Evolutionary conservation across 2,329 filamentous ascomycete genomes (phyloP), one percentile per base, ranked within the genome.

Genomic region (Sarocladium oryzae): DNA sequence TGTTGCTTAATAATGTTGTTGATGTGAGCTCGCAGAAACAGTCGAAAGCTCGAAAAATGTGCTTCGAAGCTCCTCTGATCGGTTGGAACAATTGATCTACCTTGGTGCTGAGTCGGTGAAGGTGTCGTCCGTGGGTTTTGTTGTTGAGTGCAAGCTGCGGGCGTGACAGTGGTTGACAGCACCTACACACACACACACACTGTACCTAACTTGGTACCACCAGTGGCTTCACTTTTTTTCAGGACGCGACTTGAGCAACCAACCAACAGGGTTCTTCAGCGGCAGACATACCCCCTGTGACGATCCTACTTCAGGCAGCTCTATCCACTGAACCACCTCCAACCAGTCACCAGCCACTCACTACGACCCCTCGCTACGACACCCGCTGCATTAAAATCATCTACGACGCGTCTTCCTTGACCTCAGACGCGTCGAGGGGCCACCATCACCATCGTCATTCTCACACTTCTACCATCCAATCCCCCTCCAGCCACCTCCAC

Each of bases 391-490:
- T 15, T 11, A 30, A 41, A 48, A 48, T 43, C n/a, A 21, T 5
- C 38, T 32, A 32, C n/a, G 43, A 56, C 57, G 57, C 57, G 57
- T 56, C 56, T 52, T 53, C 37, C 37, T 38, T 33, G 15, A 45
- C n/a, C n/a, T 21, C 18, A 20, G 52, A 60, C 59, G 59, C 59
- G 59, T 60, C 56, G 55, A 58, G 58, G 54, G 56, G 54, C n/a
- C n/a, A n/a, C n/a, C n/a, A n/a, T n/a, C 48, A 35, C 18, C 18
- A 18, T 13, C 20, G 8, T 18, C 28, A 21, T 24, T 26, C 26
- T 37, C 48, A 36, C 32, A 8, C 26, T 33, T 10, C 23, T 6
- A 26, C 23, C 5, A n/a, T n/a, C n/a, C n/a, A n/a, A n/a, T 7
- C 21, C 35, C 36, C 26, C 8, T 32, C 43, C 43, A 48, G 28